Conservation (phyloP, 345 rosid genomes). For the Schrenkiella parvula region DNA sequence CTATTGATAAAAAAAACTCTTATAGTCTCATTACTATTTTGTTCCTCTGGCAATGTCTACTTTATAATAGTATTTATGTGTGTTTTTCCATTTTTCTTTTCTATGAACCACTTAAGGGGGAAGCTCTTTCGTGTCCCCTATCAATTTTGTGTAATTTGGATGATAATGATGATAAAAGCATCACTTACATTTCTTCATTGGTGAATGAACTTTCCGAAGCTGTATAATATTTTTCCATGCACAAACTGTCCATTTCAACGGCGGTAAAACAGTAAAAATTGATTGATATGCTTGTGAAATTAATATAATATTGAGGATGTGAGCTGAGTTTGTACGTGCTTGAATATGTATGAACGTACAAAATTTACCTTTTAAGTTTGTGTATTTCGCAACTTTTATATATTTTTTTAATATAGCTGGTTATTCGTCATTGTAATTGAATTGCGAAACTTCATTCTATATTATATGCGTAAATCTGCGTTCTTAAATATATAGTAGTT, state of each 20-base stretch:
- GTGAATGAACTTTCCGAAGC: neutral
- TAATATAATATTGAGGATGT: too few species aligned
- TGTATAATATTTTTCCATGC: neutral
- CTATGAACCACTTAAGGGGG: slow-evolving; percentile 4
- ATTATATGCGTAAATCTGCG: neutral
- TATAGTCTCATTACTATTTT: neutral
- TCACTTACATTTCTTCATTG: neutral
- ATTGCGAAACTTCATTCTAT: neutral
- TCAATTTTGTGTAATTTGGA: slow-evolving; percentile 32
- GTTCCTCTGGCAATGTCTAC: neutral
- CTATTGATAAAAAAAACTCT: neutral
- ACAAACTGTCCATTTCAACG: neutral
- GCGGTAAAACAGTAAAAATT: too few species aligned
- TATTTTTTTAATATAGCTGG: neutral
- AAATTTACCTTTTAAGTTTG: too few species aligned
- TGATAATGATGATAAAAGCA: slow-evolving; percentile 24
- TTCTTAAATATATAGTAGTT: neutral
- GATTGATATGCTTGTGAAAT: too few species aligned
- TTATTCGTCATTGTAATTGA: neutral
- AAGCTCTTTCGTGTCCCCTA: neutral
- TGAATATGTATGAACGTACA: too few species aligned
- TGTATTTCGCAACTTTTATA: too few species aligned
- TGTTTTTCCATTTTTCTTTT: neutral
- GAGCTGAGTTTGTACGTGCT: too few species aligned
- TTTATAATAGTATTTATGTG: neutral